phyloP scores from a whole-genome alignment of 1,284 basidiomycete species.

The Porodaedalea pini region DNA sequence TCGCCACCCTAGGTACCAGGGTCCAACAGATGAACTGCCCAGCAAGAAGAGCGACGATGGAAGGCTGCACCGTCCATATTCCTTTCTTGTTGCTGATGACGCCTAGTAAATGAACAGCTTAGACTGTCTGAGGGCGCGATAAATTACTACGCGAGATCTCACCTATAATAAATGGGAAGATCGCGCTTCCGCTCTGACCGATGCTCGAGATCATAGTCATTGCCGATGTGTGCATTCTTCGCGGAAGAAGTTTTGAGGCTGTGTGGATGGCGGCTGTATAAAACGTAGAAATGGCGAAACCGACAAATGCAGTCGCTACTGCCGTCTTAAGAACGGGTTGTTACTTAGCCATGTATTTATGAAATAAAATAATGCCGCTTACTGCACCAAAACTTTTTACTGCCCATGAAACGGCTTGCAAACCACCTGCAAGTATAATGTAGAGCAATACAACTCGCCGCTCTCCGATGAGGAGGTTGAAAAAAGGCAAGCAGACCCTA shows the following conservation, averaged over 20 bases:
- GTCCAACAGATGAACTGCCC: constrained; percentile 19
- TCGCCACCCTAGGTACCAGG: constrained; percentile 15
- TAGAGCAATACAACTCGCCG: constrained; percentile 33
- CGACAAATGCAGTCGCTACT: constrained; percentile 33
- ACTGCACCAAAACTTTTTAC: constrained; percentile 30
- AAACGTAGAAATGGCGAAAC: constrained; percentile 34
- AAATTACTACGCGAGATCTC: neutral
- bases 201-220: constrained; percentile 33
- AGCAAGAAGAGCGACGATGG: constrained; percentile 16
- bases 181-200: constrained; percentile 34
- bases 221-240: constrained; percentile 33
- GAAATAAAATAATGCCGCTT: neutral
- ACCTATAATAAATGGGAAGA: constrained; percentile 34
- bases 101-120: neutral
- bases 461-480: constrained; percentile 33
- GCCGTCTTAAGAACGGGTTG: constrained; percentile 25
- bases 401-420: constrained; percentile 33
- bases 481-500: constrained; percentile 30
- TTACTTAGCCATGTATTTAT: neutral
- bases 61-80: constrained; percentile 31
- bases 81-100: constrained; percentile 34
- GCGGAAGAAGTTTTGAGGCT: constrained; percentile 31
- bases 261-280: constrained; percentile 32
- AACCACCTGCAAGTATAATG: constrained; percentile 29
- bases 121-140: neutral